Evolutionary conservation across 345 rosid species (phyloP).

Genomic region (Linum tenue): DNA sequence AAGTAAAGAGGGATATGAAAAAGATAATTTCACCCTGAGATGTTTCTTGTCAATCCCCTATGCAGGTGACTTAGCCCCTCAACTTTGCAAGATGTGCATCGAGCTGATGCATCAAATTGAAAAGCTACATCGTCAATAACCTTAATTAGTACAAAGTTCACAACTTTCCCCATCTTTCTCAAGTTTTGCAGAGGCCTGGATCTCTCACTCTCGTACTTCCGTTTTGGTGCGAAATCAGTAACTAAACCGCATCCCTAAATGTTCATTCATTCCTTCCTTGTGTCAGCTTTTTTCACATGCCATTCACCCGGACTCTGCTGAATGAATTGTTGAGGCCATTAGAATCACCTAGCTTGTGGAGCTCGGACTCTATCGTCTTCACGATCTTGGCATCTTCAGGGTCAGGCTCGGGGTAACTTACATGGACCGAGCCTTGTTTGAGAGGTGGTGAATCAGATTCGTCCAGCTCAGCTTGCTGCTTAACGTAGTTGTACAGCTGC

Average conservation of each 20-base stretch:
- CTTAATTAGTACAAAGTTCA: constrained; percentile 13
- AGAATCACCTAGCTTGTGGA: constrained; percentile 43
- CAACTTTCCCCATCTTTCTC: neutral
- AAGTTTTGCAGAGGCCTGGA: neutral
- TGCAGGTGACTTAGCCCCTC: constrained; percentile 9
- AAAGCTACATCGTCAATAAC: neutral
- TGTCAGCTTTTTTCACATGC: constrained; percentile 18
- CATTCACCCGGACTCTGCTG: constrained; percentile 31
- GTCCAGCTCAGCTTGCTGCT: constrained; percentile 17
- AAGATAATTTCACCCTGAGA: constrained; percentile 12
- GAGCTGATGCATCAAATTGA: constrained; percentile 32
- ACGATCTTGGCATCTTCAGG: constrained; percentile 18
- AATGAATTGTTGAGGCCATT: constrained; percentile 28
- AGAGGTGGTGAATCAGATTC: constrained; percentile 13
- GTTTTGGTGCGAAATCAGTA: constrained; percentile 9
- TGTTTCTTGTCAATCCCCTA: constrained; percentile 4
- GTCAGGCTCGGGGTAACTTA: constrained; percentile 18
- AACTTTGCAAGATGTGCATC: constrained; percentile 26
- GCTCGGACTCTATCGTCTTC: constrained; percentile 26
- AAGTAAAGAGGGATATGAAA: neutral
- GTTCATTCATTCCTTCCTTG: constrained; percentile 11
- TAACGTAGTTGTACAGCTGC: constrained; percentile 19
- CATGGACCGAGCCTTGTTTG: constrained; percentile 26
- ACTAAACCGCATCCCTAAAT: constrained; percentile 5
- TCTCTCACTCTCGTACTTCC: constrained; percentile 14